phyloP scores from a whole-genome alignment of 345 rosid species.

The Clarkia xantiana region DNA sequence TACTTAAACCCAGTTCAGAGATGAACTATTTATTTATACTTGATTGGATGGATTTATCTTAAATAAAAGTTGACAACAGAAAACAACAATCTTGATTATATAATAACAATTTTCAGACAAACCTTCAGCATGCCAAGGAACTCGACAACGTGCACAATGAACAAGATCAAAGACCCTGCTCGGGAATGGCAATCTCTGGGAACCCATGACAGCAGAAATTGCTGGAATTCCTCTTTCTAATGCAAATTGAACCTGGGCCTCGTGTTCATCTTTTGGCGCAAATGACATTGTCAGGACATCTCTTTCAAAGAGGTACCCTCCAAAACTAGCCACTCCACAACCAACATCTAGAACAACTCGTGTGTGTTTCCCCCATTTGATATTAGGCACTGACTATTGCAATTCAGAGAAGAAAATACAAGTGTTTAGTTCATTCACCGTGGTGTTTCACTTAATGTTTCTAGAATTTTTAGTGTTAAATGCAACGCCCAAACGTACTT shows the following conservation, averaged over 20 bases:
- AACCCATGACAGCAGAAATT: constrained; percentile 92
- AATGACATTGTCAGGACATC: constrained; percentile 89
- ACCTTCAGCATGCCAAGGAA: constrained; percentile 89
- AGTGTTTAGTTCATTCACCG: no score
- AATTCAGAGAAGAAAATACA: no score
- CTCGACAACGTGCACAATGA: constrained; percentile 93
- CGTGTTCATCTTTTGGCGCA: constrained; percentile 95
- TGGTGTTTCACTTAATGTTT: no score
- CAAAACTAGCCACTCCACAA: constrained; percentile 94
- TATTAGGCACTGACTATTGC: constrained; percentile 51
- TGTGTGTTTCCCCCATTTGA: constrained; percentile 75
- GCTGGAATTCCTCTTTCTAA: constrained; percentile 96
- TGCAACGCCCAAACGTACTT: constrained; percentile 20
- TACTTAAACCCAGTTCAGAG: no score
- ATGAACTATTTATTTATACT: no score
- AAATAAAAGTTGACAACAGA: not conserved
- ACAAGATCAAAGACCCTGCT: constrained; percentile 77
- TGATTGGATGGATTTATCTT: not conserved
- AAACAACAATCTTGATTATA: no score
- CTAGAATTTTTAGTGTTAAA: no score
- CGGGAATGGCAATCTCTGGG: constrained; percentile 74
- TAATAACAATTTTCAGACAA: not conserved
- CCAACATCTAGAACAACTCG: constrained; percentile 77
- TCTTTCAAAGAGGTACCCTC: constrained; percentile 72
- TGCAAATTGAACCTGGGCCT: constrained; percentile 95